These are phyloP conservation scores for Xerocomus spinulosus DNA, from an alignment of 768 basidiomycete genomes.

Conservation along the genomic window DNA sequence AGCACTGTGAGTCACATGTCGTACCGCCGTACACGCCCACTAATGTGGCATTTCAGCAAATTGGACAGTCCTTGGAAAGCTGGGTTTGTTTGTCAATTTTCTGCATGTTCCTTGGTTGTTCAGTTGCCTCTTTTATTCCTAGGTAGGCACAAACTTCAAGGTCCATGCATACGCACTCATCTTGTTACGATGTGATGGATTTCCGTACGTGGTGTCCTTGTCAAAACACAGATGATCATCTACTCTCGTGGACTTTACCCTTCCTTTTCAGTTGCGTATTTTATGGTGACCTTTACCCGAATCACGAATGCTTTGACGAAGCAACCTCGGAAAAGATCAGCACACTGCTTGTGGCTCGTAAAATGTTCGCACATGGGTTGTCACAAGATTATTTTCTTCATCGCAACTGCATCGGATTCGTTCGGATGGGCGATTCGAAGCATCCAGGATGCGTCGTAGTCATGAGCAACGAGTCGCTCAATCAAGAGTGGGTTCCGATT, in stretches of 20 bases:
- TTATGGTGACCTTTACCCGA: conserved; percentile 78
- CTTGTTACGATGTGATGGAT: conserved; percentile 61
- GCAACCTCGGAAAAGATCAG: conserved; percentile 47
- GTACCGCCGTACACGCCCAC: background rate
- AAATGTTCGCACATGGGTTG: conserved; percentile 61
- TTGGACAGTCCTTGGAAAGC: conserved; percentile 75
- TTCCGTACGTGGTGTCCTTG: conserved; percentile 53
- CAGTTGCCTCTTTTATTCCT: background rate
- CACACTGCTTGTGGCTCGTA: conserved; percentile 56
- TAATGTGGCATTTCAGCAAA: conserved; percentile 37
- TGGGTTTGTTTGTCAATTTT: conserved; percentile 50
- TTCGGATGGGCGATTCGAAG: conserved; percentile 54
- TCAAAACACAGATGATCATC: background rate
- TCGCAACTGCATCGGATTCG: conserved; percentile 71
- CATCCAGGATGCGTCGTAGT: conserved; percentile 67
- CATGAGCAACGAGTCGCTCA: conserved; percentile 49
- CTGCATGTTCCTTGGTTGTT: background rate
- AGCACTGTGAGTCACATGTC: conserved; percentile 56
- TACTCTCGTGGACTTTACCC: background rate
- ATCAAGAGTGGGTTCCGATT: conserved; percentile 13
- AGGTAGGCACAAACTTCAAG: conserved; percentile 74
- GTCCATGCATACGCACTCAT: conserved; percentile 79
- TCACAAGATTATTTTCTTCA: conserved; percentile 55
- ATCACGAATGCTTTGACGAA: conserved; percentile 60
- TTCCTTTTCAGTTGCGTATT: conserved; percentile 64